Evolutionary conservation across 352 stramenopile species (phyloP), one percentile per base, ranked within the genome.

Genomic region (Globisporangium spinosum): DNA sequence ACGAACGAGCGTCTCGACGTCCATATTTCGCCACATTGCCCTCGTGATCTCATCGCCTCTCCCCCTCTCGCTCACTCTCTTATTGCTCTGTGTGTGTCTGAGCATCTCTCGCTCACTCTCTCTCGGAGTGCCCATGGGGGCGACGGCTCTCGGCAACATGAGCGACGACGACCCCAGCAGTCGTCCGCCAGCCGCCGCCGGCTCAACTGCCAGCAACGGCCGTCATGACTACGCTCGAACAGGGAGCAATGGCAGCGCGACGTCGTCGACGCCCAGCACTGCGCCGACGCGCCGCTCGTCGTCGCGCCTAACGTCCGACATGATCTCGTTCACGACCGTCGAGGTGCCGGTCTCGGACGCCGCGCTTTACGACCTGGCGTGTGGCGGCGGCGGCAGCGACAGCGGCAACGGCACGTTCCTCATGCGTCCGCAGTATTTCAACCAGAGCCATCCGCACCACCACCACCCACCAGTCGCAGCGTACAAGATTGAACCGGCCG

Each of bases 261-360:
- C n/a, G 34, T 67, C 49, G 3, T 67, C 47, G 17, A 40, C 47
- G 32, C 47, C 47, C 53, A 68, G 51, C 34, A 62, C 40, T 34
- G 45, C 51, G 12, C 32, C 49, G 12, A 12, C n/a, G 7, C 60
- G 53, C 29, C 72, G 69, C 43, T 51, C 43, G 43, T 51, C 43
- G 43, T 51, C 43, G 3, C 56, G 56, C 35, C 61, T 83, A 32
- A 85, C 77, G 38, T 82, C 75, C 60, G 79, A 84, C 71, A 85
- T 84, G 79, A 79, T 84, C 63, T 84, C 79, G 3, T 84, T 82
- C 70, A 70, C 45, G 1, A 69, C 75, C 23, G 79, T 75, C n/a
- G 69, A 83, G 20, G 64, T 83, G 17, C 72, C 47, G 34, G n/a
- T 70, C 55, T 20, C 59, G 1, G 62, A 38, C 58, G 62, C 56